These are phyloP conservation scores for Juglanconis oblonga DNA, from an alignment of 2,329 filamentous ascomycete genomes.

Conservation along the genomic window DNA sequence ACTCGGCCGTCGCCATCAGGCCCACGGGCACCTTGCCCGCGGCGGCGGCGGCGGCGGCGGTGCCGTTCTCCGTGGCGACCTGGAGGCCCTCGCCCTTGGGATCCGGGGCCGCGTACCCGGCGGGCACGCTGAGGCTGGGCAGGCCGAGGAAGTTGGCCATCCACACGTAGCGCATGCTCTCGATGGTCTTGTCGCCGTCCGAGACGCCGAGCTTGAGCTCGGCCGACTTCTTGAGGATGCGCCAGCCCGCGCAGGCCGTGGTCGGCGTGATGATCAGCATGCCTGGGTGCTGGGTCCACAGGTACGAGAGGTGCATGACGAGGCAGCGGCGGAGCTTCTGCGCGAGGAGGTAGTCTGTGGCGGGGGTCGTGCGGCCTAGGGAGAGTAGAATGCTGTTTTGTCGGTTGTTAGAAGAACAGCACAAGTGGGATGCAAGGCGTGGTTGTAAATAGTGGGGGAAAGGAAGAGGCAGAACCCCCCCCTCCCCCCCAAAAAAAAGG, in stretches of 20 bases:
- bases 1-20: constrained; percentile 54
- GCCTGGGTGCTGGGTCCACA: constrained; percentile 64
- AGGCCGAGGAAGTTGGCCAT: constrained; percentile 49
- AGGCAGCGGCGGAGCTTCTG: constrained; percentile 68
- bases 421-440: not conserved
- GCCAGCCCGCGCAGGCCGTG: constrained; percentile 48
- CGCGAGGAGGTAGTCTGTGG: constrained; percentile 65
- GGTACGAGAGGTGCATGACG: constrained; percentile 67
- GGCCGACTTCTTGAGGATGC: constrained; percentile 30
- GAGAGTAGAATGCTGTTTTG: constrained; percentile 63
- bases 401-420: not conserved
- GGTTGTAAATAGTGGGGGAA: not conserved
- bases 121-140: constrained; percentile 43
- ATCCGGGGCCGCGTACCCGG: constrained; percentile 41
- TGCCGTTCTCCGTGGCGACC: constrained; percentile 29
- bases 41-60: constrained; percentile 8
- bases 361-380: constrained; percentile 59
- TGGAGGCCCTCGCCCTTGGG: constrained; percentile 28
- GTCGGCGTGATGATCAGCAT: constrained; percentile 72
- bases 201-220: constrained; percentile 41
- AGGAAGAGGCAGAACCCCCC: no score
- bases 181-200: constrained; percentile 44
- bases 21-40: constrained; percentile 47
- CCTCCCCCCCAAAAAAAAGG: no score
- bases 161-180: constrained; percentile 50